Conservation (phyloP, 2,329 filamentous ascomycete genomes). For the Lizonia empirigonia region DNA sequence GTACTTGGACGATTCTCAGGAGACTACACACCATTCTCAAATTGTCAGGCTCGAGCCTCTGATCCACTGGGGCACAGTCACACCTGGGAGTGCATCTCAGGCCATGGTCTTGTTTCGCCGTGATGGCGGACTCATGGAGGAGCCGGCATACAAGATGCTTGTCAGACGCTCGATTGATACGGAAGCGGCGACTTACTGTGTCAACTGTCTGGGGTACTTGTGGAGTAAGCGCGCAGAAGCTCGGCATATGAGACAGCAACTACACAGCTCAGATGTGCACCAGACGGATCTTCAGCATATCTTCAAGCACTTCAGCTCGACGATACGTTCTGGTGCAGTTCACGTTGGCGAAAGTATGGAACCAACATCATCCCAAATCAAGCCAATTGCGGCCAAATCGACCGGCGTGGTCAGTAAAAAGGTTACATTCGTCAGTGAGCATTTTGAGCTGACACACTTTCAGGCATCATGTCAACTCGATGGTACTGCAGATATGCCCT, state of each 20-base stretch:
- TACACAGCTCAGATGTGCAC: not conserved
- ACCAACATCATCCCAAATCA: too few species aligned
- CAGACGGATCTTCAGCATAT: not conserved
- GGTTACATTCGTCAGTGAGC: too few species aligned
- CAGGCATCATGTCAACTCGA: not conserved
- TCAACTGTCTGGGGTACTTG: constrained; percentile 5
- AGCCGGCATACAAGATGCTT: not conserved
- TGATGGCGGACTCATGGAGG: constrained; percentile 2
- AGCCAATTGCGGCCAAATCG: not conserved
- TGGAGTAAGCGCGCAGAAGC: constrained; percentile 6
- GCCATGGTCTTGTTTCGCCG: not conserved
- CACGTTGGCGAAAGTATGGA: not conserved
- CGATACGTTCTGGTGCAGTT: not conserved
- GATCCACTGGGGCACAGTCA: constrained; percentile 11
- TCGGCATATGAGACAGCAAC: not conserved
- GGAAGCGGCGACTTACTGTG: not conserved
- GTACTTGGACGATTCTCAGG: not conserved
- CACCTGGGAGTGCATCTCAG: not conserved
- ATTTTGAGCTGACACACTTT: not conserved
- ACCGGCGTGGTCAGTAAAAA: not conserved
- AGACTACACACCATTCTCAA: not conserved
- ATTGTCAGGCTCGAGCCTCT: constrained; percentile 5
- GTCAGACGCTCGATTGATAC: not conserved
- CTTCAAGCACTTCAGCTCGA: not conserved
- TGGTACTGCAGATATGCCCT: constrained; percentile 1